These are phyloP conservation scores for Infundibulicybe gibba DNA, from an alignment of 768 basidiomycete species.

Conservation along the genomic window DNA sequence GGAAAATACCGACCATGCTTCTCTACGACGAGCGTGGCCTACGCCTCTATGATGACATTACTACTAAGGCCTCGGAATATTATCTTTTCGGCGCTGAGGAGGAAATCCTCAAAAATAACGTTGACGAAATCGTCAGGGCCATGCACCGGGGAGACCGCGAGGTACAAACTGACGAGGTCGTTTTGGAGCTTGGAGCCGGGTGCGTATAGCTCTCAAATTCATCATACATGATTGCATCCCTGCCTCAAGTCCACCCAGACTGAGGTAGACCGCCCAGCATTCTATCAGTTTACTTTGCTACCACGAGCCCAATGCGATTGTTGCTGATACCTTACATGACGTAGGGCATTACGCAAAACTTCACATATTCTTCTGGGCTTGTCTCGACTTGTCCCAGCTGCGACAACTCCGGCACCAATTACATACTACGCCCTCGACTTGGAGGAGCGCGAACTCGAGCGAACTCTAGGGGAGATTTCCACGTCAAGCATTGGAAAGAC, in stretches of 20 bases:
- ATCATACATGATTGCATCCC: neutral
- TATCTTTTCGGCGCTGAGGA: constrained; percentile 91
- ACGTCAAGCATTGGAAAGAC: constrained; percentile 57
- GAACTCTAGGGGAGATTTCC: constrained; percentile 69
- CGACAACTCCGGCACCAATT: constrained; percentile 42
- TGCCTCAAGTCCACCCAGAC: neutral
- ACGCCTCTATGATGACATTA: constrained; percentile 82
- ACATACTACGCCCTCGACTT: constrained; percentile 94
- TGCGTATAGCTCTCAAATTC: constrained; percentile 34
- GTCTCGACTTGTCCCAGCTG: constrained; percentile 44
- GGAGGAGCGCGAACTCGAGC: constrained; percentile 79
- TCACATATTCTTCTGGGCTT: constrained; percentile 77
- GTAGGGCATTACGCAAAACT: constrained; percentile 84
- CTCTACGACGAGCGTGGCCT: constrained; percentile 88
- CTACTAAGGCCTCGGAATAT: constrained; percentile 76
- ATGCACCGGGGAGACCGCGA: constrained; percentile 54
- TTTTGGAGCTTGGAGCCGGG: constrained; percentile 96
- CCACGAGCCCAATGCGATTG: neutral
- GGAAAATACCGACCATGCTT: constrained; percentile 74
- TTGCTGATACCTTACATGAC: constrained; percentile 2
- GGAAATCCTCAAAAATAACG: constrained; percentile 70
- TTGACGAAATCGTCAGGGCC: constrained; percentile 66
- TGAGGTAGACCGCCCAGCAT: too few relatives aligned
- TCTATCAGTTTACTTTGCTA: neutral
- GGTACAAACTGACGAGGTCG: constrained; percentile 42